Percentiles rank a stretch among this genome's conserved stretches.
These are phyloP conservation scores for Nigrograna mackinnonii DNA, from an alignment of 2,329 filamentous ascomycete genomes.

Conservation along the genomic window DNA sequence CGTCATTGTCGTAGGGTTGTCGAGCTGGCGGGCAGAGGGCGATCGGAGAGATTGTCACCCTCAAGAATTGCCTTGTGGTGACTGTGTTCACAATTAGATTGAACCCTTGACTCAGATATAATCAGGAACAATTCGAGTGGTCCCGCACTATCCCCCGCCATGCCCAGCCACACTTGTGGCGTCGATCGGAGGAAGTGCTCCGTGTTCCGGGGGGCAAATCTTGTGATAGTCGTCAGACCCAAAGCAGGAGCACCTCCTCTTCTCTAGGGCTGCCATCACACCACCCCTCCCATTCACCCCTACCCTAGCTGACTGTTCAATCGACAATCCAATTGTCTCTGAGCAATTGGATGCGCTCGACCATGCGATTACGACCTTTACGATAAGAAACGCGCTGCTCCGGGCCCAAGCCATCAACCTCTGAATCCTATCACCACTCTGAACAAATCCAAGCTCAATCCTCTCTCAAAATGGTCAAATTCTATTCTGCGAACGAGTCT, in stretches of 20 bases:
- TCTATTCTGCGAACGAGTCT: constrained; percentile 63
- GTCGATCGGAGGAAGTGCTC: too few species aligned
- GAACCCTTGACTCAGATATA: constrained; percentile 2
- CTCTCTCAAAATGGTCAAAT: constrained; percentile 52
- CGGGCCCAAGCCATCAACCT: constrained; percentile 5
- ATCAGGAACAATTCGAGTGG: not conserved
- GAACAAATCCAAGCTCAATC: not conserved
- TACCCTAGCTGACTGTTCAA: too few species aligned
- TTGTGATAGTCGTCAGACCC: constrained; percentile 27
- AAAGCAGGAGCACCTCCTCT: too few species aligned
- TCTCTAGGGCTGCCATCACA: too few species aligned
- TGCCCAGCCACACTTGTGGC: constrained; percentile 5
- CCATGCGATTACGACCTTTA: constrained; percentile 27
- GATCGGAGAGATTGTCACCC: too few species aligned
- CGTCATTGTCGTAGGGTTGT: constrained; percentile 30
- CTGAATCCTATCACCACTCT: not conserved
- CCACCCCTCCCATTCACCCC: too few species aligned
- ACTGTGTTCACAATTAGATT: constrained; percentile 8
- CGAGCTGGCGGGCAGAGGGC: not conserved
- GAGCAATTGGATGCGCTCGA: constrained; percentile 28
- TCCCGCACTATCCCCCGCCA: constrained; percentile 1
- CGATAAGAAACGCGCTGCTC: constrained; percentile 23
- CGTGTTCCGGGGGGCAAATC: constrained; percentile 29
- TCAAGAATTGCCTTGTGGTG: not conserved
- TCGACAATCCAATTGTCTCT: constrained; percentile 23